Conservation (phyloP, 1,284 basidiomycete species). For the Trichosporon inkin region DNA sequence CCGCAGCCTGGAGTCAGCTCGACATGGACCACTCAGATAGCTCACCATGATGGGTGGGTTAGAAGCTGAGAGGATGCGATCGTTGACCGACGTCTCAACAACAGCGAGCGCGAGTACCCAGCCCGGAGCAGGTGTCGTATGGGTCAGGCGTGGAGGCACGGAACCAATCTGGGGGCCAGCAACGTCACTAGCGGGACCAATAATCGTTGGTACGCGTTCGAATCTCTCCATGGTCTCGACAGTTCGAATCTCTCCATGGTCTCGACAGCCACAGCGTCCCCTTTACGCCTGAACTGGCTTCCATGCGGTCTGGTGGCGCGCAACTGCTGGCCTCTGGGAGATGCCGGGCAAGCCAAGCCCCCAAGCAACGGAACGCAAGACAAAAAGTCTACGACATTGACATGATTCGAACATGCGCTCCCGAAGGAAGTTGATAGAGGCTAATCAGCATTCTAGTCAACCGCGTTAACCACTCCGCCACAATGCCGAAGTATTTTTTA, state of each 20-base stretch:
- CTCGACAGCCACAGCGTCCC: too few relatives aligned
- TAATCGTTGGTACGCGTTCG: not conserved
- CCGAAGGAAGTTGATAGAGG: too few relatives aligned
- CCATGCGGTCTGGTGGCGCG: too few relatives aligned
- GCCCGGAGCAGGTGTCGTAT: not conserved
- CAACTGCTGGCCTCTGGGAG: too few relatives aligned
- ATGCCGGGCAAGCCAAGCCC: too few relatives aligned
- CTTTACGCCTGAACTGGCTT: too few relatives aligned
- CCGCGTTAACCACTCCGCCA: not conserved
- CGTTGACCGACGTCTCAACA: not conserved
- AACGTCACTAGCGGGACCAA: slow-evolving; percentile 6
- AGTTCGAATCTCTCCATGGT: too few relatives aligned
- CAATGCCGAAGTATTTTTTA: not conserved
- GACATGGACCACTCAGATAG: too few relatives aligned
- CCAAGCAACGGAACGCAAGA: too few relatives aligned
- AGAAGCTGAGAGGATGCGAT: not conserved
- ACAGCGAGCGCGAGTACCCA: slow-evolving; percentile 6
- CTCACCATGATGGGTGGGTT: slow-evolving; percentile 19
- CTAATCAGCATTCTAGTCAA: too few relatives aligned
- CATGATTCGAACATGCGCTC: too few relatives aligned
- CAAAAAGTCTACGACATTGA: not conserved
- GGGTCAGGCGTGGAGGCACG: slow-evolving; percentile 9
- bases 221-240: too few relatives aligned
- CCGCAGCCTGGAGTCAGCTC: slow-evolving; percentile 26
- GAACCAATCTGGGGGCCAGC: not conserved